A percentile compares a stretch with the other conserved stretches of the same genome.
phyloP scores from a whole-genome alignment of 805 yeast genomes.

The Candida ficus region DNA sequence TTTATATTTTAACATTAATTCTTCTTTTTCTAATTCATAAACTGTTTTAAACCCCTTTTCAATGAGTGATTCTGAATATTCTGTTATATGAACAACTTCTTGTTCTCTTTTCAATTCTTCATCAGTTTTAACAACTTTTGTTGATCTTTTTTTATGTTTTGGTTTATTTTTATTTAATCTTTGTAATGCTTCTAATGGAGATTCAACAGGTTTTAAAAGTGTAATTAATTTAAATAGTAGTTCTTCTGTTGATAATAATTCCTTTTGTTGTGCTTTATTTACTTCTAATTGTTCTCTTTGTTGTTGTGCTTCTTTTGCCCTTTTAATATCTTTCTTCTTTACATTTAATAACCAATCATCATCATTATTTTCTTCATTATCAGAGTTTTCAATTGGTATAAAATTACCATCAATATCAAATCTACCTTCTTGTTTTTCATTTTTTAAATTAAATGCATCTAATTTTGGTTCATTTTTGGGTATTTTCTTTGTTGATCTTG shows the following conservation, averaged over 20 bases:
- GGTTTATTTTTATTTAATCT: conserved; percentile 29
- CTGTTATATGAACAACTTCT: conserved; percentile 40
- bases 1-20: conserved; percentile 41
- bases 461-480: conserved; percentile 33
- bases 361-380: conserved; percentile 26
- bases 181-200: conserved; percentile 51
- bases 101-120: conserved; percentile 15
- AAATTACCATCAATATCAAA: conserved; percentile 61
- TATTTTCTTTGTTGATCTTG: conserved; percentile 10
- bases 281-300: conserved; percentile 22
- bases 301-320: conserved; percentile 32
- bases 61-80: conserved; percentile 39
- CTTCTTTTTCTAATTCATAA: conserved; percentile 54
- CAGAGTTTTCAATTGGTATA: conserved; percentile 31
- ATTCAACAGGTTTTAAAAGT: conserved; percentile 53
- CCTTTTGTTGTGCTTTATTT: conserved; percentile 12
- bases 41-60: conserved; percentile 37
- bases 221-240: conserved; percentile 33
- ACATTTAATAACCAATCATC: conserved; percentile 35
- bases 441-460: conserved; percentile 57
- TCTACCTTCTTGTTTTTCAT: conserved; percentile 53
- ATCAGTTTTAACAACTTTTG: conserved; percentile 9
- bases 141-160: conserved; percentile 14
- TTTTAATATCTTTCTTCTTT: conserved; percentile 31
- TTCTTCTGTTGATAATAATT: conserved; percentile 15